Percentiles rank a stretch among this genome's conserved stretches.
Conservation (phyloP, 2,329 filamentous ascomycete species). For the Mycosphaerella sp. region DNA sequence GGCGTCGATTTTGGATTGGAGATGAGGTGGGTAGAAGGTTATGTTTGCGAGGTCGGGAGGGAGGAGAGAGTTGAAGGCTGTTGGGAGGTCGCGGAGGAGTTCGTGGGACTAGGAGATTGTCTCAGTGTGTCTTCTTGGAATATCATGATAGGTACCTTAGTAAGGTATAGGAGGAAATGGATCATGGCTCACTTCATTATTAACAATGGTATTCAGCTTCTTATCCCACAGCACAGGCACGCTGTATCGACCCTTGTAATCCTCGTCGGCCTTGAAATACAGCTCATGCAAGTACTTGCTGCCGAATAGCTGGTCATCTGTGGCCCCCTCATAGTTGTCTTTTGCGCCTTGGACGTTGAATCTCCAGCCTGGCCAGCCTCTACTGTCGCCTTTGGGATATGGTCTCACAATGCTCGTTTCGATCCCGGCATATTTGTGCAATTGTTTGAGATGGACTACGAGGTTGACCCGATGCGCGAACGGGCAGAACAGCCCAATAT, state of each 20-base stretch:
- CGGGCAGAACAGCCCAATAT: constrained; percentile 58
- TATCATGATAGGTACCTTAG: not conserved
- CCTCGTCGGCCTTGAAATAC: constrained; percentile 56
- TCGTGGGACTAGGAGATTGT: constrained; percentile 40
- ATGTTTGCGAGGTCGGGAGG: constrained; percentile 39
- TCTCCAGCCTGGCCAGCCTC: constrained; percentile 58
- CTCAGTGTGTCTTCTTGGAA: too few species aligned
- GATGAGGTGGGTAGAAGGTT: constrained; percentile 49
- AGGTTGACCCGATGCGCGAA: constrained; percentile 58
- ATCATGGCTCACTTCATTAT: constrained; percentile 46
- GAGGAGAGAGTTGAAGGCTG: constrained; percentile 49
- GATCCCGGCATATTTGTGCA: constrained; percentile 46
- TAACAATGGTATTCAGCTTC: constrained; percentile 51
- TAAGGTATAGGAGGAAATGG: not conserved
- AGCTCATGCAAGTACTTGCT: constrained; percentile 56
- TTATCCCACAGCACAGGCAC: constrained; percentile 60
- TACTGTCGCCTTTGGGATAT: constrained; percentile 60
- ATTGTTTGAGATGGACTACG: constrained; percentile 52
- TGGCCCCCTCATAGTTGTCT: constrained; percentile 47
- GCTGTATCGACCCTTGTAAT: constrained; percentile 56
- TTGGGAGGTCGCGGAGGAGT: constrained; percentile 53
- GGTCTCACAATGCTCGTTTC: constrained; percentile 55
- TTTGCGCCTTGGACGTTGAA: constrained; percentile 44
- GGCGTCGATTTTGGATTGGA: constrained; percentile 48
- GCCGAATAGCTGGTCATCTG: constrained; percentile 53